Conservation (phyloP, 148 eudicot species). For the Chenopodium berlandieri region DNA sequence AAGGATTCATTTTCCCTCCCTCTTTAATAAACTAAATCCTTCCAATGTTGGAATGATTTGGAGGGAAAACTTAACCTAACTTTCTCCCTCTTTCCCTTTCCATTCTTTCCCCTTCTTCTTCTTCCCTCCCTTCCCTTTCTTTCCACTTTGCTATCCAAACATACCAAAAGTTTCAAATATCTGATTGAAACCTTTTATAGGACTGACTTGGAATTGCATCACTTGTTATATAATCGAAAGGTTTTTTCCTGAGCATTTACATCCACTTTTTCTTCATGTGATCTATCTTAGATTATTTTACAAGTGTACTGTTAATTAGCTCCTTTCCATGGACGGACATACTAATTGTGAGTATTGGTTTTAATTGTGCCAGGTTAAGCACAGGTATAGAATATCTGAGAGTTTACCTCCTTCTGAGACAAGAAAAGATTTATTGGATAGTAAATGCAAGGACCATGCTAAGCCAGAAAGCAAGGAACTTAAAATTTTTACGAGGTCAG, state of each 20-base stretch:
- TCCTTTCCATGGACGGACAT: background rate
- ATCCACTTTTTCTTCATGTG: background rate
- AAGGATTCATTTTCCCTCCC: too few relatives aligned
- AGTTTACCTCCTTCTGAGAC: conserved; percentile 27
- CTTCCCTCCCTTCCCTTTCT: too few relatives aligned
- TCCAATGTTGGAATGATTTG: too few relatives aligned
- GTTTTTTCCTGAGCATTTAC: background rate
- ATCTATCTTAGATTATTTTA: background rate
- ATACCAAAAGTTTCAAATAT: too few relatives aligned
- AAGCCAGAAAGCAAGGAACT: conserved; percentile 38
- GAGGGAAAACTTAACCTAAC: too few relatives aligned
- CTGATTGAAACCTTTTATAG: too few relatives aligned
- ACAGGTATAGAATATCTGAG: conserved; percentile 62
- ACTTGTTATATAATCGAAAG: background rate
- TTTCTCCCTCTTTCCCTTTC: too few relatives aligned
- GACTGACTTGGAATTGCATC: background rate
- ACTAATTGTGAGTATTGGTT: background rate
- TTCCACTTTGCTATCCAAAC: too few relatives aligned
- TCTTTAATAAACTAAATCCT: too few relatives aligned
- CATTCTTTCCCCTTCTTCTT: too few relatives aligned
- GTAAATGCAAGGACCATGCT: conserved; percentile 33
- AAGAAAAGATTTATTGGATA: conserved; percentile 32
- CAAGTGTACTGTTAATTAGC: background rate
- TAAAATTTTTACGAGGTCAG: conserved; percentile 47
- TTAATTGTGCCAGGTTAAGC: conserved; percentile 56